Conservation (phyloP, 352 stramenopile genomes). For the Phytophthora litchii region DNA sequence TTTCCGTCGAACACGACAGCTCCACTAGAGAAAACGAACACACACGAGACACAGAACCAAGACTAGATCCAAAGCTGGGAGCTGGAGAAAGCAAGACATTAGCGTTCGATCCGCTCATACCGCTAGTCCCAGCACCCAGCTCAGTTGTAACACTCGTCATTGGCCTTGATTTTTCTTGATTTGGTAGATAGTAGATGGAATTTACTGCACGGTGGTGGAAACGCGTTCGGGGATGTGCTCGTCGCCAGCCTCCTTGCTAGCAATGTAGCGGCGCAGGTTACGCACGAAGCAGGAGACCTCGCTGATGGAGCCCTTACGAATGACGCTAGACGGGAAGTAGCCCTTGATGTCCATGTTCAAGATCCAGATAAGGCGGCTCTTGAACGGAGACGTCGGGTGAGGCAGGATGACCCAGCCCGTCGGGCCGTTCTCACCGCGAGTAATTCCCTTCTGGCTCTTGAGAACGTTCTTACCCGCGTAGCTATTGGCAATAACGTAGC, state of each 20-base stretch:
- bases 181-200: slow-evolving; percentile 32
- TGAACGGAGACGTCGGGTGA: slow-evolving; percentile 75
- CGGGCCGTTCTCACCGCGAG: slow-evolving; percentile 77
- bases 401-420: slow-evolving; percentile 80
- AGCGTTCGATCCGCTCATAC: slow-evolving; percentile 36
- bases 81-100: slow-evolving; percentile 2
- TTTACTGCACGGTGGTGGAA: slow-evolving; percentile 39
- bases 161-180: slow-evolving; percentile 33
- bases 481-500: slow-evolving; percentile 70
- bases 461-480: slow-evolving; percentile 76
- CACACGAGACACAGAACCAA: slow-evolving; percentile 33
- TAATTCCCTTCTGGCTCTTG: slow-evolving; percentile 72
- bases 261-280: slow-evolving; percentile 77
- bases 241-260: slow-evolving; percentile 38
- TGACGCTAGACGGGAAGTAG: slow-evolving; percentile 79
- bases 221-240: slow-evolving; percentile 28
- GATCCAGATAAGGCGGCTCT: slow-evolving; percentile 82
- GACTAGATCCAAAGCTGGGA: slow-evolving; percentile 22
- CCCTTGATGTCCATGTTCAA: slow-evolving; percentile 88
- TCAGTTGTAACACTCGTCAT: slow-evolving; percentile 25
- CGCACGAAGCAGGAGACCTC: slow-evolving; percentile 81
- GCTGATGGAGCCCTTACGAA: slow-evolving; percentile 82
- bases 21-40: slow-evolving; percentile 32
- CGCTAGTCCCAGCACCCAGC: slow-evolving; percentile 8
- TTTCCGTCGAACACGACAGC: slow-evolving; percentile 38